Percentiles rank a stretch among this genome's conserved stretches.
Conservation (phyloP, 2,329 filamentous ascomycete genomes). For the Ustulina deusta region DNA sequence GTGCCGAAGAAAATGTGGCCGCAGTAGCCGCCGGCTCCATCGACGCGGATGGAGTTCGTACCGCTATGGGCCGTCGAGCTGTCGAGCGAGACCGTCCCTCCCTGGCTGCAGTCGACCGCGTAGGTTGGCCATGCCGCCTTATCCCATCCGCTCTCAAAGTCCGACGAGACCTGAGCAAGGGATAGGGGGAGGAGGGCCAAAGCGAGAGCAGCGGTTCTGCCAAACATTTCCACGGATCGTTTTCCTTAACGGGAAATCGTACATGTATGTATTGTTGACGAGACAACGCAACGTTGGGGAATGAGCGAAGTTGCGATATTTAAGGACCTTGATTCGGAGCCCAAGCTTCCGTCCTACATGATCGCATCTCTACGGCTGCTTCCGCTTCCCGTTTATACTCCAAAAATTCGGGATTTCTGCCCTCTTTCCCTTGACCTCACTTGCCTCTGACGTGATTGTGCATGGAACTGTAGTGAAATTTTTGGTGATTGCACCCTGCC, state of each 20-base stretch:
- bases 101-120: conserved; percentile 70
- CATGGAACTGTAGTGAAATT: neutral
- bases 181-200: conserved; percentile 61
- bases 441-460: neutral
- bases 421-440: conserved; percentile 29
- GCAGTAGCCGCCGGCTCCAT: conserved; percentile 65
- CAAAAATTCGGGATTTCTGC: conserved; percentile 38
- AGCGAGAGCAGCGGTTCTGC: conserved; percentile 58
- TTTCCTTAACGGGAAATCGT: conserved; percentile 9
- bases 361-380: conserved; percentile 26
- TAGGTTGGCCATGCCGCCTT: conserved; percentile 69
- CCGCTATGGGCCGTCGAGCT: conserved; percentile 67
- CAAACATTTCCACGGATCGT: conserved; percentile 55
- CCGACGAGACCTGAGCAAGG: conserved; percentile 65
- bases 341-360: conserved; percentile 41
- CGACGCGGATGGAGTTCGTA: conserved; percentile 66
- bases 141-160: conserved; percentile 70
- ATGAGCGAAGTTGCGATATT: conserved; percentile 43
- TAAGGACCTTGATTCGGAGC: conserved; percentile 45
- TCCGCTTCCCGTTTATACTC: conserved; percentile 32
- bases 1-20: conserved; percentile 73
- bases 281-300: conserved; percentile 15
- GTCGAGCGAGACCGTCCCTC: conserved; percentile 68
- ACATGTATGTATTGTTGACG: conserved; percentile 1
- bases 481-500: neutral